These are phyloP conservation scores for Nigrospora oryzae DNA, from an alignment of 2,329 filamentous ascomycete species.

Conservation along the genomic window DNA sequence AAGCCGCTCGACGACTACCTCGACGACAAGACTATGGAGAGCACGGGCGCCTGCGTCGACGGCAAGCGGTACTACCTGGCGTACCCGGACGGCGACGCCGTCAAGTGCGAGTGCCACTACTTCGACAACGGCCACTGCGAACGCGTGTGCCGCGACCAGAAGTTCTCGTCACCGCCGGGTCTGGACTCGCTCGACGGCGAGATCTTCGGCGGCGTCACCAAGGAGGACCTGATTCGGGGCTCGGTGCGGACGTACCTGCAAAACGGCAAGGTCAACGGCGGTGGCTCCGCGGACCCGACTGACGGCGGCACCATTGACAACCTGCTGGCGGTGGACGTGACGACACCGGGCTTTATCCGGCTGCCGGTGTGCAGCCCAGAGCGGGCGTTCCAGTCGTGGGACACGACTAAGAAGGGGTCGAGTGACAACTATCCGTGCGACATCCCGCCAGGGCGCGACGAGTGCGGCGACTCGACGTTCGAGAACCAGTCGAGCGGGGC, in stretches of 20 bases:
- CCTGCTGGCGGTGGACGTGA: slow-evolving; percentile 19
- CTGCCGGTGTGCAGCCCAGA: slow-evolving; percentile 28
- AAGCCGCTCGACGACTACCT: slow-evolving; percentile 14
- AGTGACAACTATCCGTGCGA: slow-evolving; percentile 24
- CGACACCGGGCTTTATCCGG: slow-evolving; percentile 24
- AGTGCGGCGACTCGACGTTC: slow-evolving; percentile 21
- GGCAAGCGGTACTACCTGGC: slow-evolving; percentile 22
- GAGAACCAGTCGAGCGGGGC: slow-evolving; percentile 22
- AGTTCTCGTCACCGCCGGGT: slow-evolving; percentile 19
- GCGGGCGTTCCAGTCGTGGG: slow-evolving; percentile 22
- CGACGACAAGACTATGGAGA: slow-evolving; percentile 9
- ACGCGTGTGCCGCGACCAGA: slow-evolving; percentile 8
- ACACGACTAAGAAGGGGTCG: slow-evolving; percentile 9
- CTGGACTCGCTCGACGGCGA: slow-evolving; percentile 13
- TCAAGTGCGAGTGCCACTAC: slow-evolving; percentile 4
- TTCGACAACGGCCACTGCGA: slow-evolving; percentile 4
- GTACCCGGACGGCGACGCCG: slow-evolving; percentile 12
- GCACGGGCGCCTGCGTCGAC: slow-evolving; percentile 17
- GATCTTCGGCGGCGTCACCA: slow-evolving; percentile 15
- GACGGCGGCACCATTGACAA: slow-evolving; percentile 11
- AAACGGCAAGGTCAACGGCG: slow-evolving; percentile 24
- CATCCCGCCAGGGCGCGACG: slow-evolving; percentile 11
- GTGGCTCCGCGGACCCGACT: slow-evolving; percentile 11
- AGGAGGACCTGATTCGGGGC: slow-evolving; percentile 16
- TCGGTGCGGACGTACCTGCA: slow-evolving; percentile 15